phyloP scores from a whole-genome alignment of 2,329 filamentous ascomycete species.

The Aspergillus thermomutatus region DNA sequence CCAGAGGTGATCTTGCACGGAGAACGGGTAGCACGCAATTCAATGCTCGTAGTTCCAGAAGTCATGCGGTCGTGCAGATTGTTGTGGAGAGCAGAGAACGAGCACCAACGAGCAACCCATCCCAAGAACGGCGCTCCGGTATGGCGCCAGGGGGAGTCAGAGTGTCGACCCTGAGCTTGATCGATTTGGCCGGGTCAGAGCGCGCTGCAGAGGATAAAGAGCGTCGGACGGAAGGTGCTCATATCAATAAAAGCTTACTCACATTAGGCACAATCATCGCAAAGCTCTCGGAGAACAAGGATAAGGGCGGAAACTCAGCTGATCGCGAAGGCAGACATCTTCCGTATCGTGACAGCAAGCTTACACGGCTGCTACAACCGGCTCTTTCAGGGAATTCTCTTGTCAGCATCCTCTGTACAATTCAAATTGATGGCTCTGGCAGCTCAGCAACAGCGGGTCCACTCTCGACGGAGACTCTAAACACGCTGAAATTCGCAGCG shows the following conservation, averaged over 20 bases:
- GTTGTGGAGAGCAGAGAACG: slow-evolving; percentile 95
- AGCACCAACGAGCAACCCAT: slow-evolving; percentile 53
- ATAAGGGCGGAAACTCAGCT: slow-evolving; percentile 67
- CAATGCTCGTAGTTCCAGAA: slow-evolving; percentile 93
- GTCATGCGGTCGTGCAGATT: slow-evolving; percentile 97
- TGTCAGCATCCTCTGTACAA: slow-evolving; percentile 95
- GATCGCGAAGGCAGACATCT: slow-evolving; percentile 90
- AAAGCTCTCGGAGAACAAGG: slow-evolving; percentile 83
- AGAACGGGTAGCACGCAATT: slow-evolving; percentile 94
- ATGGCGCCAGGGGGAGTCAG: slow-evolving; percentile 83
- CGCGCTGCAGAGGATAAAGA: slow-evolving; percentile 95
- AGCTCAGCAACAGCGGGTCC: slow-evolving; percentile 67
- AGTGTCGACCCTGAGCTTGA: slow-evolving; percentile 90
- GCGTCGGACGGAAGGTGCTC: slow-evolving; percentile 86
- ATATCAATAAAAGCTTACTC: slow-evolving; percentile 97
- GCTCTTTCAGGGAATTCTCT: slow-evolving; percentile 90
- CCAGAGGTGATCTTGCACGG: slow-evolving; percentile 84
- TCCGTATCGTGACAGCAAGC: slow-evolving; percentile 95
- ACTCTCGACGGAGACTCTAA: slow-evolving; percentile 84
- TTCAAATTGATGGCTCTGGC: slow-evolving; percentile 77
- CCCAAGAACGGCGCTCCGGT: slow-evolving; percentile 63
- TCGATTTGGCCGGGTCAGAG: slow-evolving; percentile 94
- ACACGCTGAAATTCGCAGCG: slow-evolving; percentile 94
- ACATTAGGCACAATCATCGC: slow-evolving; percentile 95
- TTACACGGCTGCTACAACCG: slow-evolving; percentile 87